Evolutionary conservation across 2,329 filamentous ascomycete genomes (phyloP), one percentile per base, ranked within the genome.

Genomic region (Fusarium pseudoanthophilum): DNA sequence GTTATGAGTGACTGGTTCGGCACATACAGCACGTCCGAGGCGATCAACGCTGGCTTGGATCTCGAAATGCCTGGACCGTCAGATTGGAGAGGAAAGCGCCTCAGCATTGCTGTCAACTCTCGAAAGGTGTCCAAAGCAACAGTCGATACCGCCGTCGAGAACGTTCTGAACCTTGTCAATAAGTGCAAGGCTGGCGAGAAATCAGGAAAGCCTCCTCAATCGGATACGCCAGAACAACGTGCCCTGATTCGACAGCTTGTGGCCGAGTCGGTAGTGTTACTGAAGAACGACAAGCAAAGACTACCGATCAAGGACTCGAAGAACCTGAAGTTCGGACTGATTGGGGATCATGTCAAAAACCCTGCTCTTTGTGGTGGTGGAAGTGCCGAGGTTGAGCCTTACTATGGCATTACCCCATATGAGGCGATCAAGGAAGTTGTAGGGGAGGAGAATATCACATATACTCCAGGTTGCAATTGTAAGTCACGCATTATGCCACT

Each of bases 341-440:
- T 83, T 37, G 80, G 81, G 4, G 78, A 82, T 18, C 89, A 89
- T 20, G 74, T 80, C 36, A 80, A 79, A 52, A 75, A 78, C 11
- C 79, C 81, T 30, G 69, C 80, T 18, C 73, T 81, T 3, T 78
- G 78, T 3, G 81, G 81, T 2, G 81, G 82, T 21, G 82, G 81
- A 9, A 82, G 80, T 28, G 80, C 81, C 2, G 78, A 78, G 4
- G 74, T 82, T 14, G 77, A 79, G 32, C 79, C 80, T 13, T 81
- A 83, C 69, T 82, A 82, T 34, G 72, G 75, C 0, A 73, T 81
- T 5, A 80, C 79, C 1, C 74, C 81, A 2, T 80, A 78, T 13
- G 78, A 83, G 14, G 80, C 79, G 5, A 74, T 82, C 15, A 70
- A 60, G 1, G 79, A 80, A 37, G 74, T 71, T 2, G 67, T 75